phyloP scores from a whole-genome alignment of 805 yeast genomes.

The Myxozyma kluyveri region DNA sequence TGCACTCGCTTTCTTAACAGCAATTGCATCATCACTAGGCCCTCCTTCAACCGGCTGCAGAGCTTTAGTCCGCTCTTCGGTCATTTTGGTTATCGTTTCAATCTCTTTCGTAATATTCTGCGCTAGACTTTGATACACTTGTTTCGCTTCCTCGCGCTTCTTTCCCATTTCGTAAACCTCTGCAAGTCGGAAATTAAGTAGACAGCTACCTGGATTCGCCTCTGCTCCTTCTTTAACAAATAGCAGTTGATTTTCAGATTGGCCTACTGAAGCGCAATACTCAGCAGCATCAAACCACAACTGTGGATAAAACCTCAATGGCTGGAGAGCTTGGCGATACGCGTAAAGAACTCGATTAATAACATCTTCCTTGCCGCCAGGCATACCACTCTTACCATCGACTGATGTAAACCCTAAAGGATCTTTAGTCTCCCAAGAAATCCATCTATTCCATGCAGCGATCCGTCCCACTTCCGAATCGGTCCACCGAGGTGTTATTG shows the following conservation, averaged over 20 bases:
- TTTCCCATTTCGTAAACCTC: slow-evolving; percentile 65
- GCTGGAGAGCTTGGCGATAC: slow-evolving; percentile 65
- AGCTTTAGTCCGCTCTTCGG: slow-evolving; percentile 21
- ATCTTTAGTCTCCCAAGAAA: slow-evolving; percentile 73
- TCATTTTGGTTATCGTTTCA: slow-evolving; percentile 33
- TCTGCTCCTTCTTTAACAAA: slow-evolving; percentile 54
- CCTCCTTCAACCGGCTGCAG: neutral
- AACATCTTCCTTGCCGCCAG: slow-evolving; percentile 39
- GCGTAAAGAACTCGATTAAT: slow-evolving; percentile 64
- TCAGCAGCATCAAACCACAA: slow-evolving; percentile 61
- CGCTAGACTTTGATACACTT: slow-evolving; percentile 52
- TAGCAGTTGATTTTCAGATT: slow-evolving; percentile 39
- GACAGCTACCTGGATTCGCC: slow-evolving; percentile 67
- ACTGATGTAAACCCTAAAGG: slow-evolving; percentile 56
- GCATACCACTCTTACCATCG: slow-evolving; percentile 21
- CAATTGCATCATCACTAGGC: slow-evolving; percentile 5
- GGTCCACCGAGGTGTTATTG: slow-evolving; percentile 32
- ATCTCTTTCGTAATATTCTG: slow-evolving; percentile 44
- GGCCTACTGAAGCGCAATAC: slow-evolving; percentile 42
- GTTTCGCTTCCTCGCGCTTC: slow-evolving; percentile 50
- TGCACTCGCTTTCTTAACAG: neutral
- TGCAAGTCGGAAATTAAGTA: slow-evolving; percentile 63
- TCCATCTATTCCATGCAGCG: slow-evolving; percentile 67
- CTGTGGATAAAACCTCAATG: slow-evolving; percentile 64
- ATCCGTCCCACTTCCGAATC: slow-evolving; percentile 43